Conservation (phyloP, 306 rosid genomes). For the Vicia villosa region DNA sequence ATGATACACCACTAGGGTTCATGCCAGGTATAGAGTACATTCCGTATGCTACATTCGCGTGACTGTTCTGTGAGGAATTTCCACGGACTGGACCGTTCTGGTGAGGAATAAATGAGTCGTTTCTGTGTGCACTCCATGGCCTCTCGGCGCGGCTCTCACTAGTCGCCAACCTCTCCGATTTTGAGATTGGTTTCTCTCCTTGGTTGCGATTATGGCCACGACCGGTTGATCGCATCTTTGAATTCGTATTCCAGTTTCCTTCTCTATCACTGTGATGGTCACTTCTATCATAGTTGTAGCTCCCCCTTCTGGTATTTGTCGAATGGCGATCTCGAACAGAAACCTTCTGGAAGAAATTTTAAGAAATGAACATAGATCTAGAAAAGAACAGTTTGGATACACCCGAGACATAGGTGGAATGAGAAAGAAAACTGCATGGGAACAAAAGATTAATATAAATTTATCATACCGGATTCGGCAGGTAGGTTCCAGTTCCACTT, state of each 20-base stretch:
- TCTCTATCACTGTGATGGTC: slow-evolving; percentile 89
- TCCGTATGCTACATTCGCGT: slow-evolving; percentile 70
- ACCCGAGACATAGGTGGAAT: background rate
- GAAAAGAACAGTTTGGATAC: background rate
- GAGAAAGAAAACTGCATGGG: slow-evolving; percentile 6
- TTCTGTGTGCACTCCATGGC: slow-evolving; percentile 80
- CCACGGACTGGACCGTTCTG: slow-evolving; percentile 84
- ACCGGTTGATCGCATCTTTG: slow-evolving; percentile 70
- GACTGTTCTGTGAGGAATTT: slow-evolving; percentile 55
- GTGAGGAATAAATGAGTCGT: slow-evolving; percentile 54
- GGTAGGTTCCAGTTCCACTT: slow-evolving; percentile 94
- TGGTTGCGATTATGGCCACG: slow-evolving; percentile 76
- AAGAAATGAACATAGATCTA: slow-evolving; percentile 15
- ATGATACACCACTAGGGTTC: slow-evolving; percentile 68
- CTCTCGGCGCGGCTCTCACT: slow-evolving; percentile 77
- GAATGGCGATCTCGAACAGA: slow-evolving; percentile 75
- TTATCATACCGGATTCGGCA: slow-evolving; percentile 93
- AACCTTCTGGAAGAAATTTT: slow-evolving; percentile 63
- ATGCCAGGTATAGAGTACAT: slow-evolving; percentile 72
- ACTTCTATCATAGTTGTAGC: slow-evolving; percentile 74
- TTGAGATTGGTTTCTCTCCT: slow-evolving; percentile 64
- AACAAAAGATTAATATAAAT: background rate
- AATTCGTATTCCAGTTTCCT: slow-evolving; percentile 76
- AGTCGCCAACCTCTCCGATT: slow-evolving; percentile 63
- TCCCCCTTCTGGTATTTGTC: slow-evolving; percentile 66